phyloP scores from a whole-genome alignment of 306 rosid species.

The Casuarina glauca region DNA sequence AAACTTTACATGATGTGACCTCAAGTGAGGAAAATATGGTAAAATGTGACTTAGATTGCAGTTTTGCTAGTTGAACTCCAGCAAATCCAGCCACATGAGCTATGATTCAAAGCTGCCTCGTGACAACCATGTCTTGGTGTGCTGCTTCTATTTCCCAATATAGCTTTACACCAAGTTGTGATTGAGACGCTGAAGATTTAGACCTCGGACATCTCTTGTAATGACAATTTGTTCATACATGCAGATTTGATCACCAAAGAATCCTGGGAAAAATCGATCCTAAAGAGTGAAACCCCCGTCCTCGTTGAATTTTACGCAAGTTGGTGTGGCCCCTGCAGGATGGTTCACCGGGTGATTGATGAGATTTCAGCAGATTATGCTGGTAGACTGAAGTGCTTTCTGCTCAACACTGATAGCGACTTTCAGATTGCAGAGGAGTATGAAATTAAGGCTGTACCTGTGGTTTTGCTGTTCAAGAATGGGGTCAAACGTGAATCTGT shows the following conservation, averaged over 20 bases:
- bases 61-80: background rate
- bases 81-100: background rate
- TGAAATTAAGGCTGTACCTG: constrained; percentile 91
- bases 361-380: constrained; percentile 70
- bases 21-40: too few species aligned
- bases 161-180: constrained; percentile 14
- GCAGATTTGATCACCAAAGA: constrained; percentile 69
- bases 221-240: constrained; percentile 26
- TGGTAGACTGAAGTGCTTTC: constrained; percentile 73
- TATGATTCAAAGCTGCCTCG: background rate
- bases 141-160: background rate
- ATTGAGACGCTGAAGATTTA: background rate
- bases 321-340: constrained; percentile 97
- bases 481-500: constrained; percentile 79
- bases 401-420: constrained; percentile 74
- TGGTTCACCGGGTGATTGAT: constrained; percentile 83
- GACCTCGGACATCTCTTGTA: constrained; percentile 25
- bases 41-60: too few species aligned
- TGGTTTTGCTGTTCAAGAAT: constrained; percentile 77
- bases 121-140: background rate
- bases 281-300: constrained; percentile 71
- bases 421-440: constrained; percentile 65
- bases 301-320: constrained; percentile 85
- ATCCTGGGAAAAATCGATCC: constrained; percentile 63
- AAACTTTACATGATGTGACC: too few species aligned